Percentiles rank a stretch among this genome's conserved stretches.
Evolutionary conservation across 2,329 filamentous ascomycete species (phyloP).

Genomic region (Penicillium nordicum): DNA sequence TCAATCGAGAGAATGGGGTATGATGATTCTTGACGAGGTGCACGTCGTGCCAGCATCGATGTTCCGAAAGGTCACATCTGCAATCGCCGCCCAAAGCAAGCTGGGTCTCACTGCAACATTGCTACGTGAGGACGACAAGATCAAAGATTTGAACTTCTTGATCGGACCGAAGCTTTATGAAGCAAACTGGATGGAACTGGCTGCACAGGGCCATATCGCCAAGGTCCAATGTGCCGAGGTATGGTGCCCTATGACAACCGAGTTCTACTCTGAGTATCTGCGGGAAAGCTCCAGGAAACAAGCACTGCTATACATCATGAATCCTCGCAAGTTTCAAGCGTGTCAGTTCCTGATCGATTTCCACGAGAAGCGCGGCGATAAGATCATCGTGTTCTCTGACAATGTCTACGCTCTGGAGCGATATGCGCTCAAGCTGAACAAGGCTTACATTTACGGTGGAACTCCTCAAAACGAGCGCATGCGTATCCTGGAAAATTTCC

Average conservation of each 20-base stretch:
- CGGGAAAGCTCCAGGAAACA: slow-evolving; percentile 64
- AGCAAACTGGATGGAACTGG: slow-evolving; percentile 98
- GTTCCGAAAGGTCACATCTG: slow-evolving; percentile 88
- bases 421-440: slow-evolving; percentile 78
- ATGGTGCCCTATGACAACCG: slow-evolving; percentile 98
- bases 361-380: slow-evolving; percentile 90
- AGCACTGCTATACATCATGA: slow-evolving; percentile 86
- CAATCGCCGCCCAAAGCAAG: slow-evolving; percentile 93
- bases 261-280: slow-evolving; percentile 95
- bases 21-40: slow-evolving; percentile 96
- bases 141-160: slow-evolving; percentile 92
- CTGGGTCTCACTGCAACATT: slow-evolving; percentile 90
- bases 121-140: slow-evolving; percentile 96
- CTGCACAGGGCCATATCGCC: slow-evolving; percentile 93
- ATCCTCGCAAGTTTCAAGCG: slow-evolving; percentile 93
- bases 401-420: slow-evolving; percentile 89
- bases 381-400: slow-evolving; percentile 97
- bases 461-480: slow-evolving; percentile 84
- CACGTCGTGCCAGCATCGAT: slow-evolving; percentile 97
- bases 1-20: slow-evolving; percentile 83
- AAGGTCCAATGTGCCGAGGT: slow-evolving; percentile 97
- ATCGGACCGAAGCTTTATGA: slow-evolving; percentile 98
- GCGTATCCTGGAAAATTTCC: slow-evolving; percentile 87
- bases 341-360: slow-evolving; percentile 98
- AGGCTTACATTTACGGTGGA: slow-evolving; percentile 87